Conservation (phyloP, 169 alveolate genomes). For the Plasmodium reichenowi region DNA sequence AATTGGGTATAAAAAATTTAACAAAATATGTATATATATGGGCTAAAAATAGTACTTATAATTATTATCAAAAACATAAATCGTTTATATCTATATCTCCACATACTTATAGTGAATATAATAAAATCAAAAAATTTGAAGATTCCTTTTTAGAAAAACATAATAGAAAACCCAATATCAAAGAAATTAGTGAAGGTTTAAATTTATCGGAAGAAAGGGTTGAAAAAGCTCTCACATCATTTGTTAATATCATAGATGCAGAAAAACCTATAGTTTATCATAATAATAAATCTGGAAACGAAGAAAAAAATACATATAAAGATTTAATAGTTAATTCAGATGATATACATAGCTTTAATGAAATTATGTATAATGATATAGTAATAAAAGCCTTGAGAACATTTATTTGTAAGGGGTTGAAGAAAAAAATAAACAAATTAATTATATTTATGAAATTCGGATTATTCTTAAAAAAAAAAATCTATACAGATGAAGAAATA, state of each 20-base stretch:
- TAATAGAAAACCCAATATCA: conserved; percentile 58
- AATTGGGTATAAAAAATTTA: conserved; percentile 64
- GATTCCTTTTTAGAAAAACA: conserved; percentile 51
- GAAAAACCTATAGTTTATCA: conserved; percentile 68
- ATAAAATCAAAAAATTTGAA: conserved; percentile 60
- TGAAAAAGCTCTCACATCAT: conserved; percentile 46
- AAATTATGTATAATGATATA: conserved; percentile 56
- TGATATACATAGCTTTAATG: conserved; percentile 74
- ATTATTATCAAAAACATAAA: conserved; percentile 73
- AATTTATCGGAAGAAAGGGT: conserved; percentile 31
- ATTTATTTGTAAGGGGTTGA: conserved; percentile 56
- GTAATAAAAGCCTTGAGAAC: conserved; percentile 66
- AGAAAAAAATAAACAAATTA: conserved; percentile 60
- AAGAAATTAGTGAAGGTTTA: conserved; percentile 65
- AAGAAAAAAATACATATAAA: conserved; percentile 72
- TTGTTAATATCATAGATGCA: conserved; percentile 52
- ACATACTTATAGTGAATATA: conserved; percentile 65
- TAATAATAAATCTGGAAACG: conserved; percentile 41
- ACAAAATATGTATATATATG: conserved; percentile 73
- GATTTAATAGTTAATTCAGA: conserved; percentile 76
- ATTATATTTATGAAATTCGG: conserved; percentile 76
- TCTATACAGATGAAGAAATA: conserved; percentile 53
- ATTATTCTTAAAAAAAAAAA: conserved; percentile 46
- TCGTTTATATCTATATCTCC: conserved; percentile 66
- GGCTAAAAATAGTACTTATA: conserved; percentile 75